Base-by-base conservation (phyloP, 371 early-diverging fungal species). In the Mortierella sp. region DNA sequence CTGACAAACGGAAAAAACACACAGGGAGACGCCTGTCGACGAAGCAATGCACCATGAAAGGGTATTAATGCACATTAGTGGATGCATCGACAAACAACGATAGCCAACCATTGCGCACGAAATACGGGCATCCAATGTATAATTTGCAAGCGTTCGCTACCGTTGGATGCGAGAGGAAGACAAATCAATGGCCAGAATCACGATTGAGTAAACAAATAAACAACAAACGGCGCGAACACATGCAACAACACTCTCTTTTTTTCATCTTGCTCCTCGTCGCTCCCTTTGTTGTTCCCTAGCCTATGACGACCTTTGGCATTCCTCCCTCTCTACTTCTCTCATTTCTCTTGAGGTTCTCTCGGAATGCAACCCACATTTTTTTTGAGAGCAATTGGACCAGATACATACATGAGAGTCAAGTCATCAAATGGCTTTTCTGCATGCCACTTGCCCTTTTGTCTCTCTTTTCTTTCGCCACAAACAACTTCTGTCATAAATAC, bases 71-170 rank as follows among this genome's bases (percentile, higher is more conserved):
- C 44, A 68, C 24, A 68, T 68, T 38, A 38, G 68, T 68, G 68
- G 68, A 42, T 38, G 44, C 24, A 11, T 42, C 42, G 24, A 68
- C 42, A 68, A 10, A 24, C 24, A 68, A 42, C 44, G 42, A 68
- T 24, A 68, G 68, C 68, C 68, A 68, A 68, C 42, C 68, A 68
- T 68, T 68, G 10, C n/a, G 24, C 16, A 11, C 42, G 63, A 68
- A 42, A 68, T 8, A 2, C 8, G 19, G 2, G 65, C 21, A 6
- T 63, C 42, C 44, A 68, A 68, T 68, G 38, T 21, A 19, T 42
- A 21, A 38, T 24, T 68, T 4, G 68, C 68, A 16, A 13, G 28
- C 0, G 38, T 19, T 0, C 11, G 68, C 50, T 38, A 38, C 21
- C 68, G 68, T 68, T 68, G 44, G 44, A 24, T 21, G 38, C 38